These are phyloP conservation scores for Hygrophoropsis aurantiaca DNA, from an alignment of 768 basidiomycete species.

Conservation along the genomic window DNA sequence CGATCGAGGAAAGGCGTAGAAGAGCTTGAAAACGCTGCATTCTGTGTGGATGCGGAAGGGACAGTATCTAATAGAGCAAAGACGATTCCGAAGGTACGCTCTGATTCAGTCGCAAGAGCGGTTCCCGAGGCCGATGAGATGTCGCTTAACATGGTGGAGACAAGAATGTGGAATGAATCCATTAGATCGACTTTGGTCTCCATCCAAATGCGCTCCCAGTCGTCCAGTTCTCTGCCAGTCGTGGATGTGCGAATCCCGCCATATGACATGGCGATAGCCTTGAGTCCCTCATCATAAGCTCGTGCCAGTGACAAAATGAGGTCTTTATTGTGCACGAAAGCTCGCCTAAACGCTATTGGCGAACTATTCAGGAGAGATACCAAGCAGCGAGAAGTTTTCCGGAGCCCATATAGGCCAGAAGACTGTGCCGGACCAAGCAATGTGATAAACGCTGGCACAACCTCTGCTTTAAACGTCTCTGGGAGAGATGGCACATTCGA, in stretches of 20 bases:
- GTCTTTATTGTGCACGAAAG: slow-evolving; percentile 50
- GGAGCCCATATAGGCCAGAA: slow-evolving; percentile 59
- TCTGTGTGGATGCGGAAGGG: slow-evolving; percentile 24
- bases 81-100: slow-evolving; percentile 56
- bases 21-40: slow-evolving; percentile 13
- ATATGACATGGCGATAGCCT: slow-evolving; percentile 55
- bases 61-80: slow-evolving; percentile 57
- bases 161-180: slow-evolving; percentile 64
- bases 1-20: slow-evolving; percentile 64
- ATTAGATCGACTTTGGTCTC: slow-evolving; percentile 72
- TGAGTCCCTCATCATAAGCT: slow-evolving; percentile 60
- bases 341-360: slow-evolving; percentile 46
- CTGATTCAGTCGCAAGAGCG: slow-evolving; percentile 45
- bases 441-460: slow-evolving; percentile 55
- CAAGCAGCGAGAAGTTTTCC: slow-evolving; percentile 62
- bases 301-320: slow-evolving; percentile 59
- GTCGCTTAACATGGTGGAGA: slow-evolving; percentile 49
- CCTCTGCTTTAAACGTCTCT: slow-evolving; percentile 38
- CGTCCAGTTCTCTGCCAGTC: slow-evolving; percentile 39
- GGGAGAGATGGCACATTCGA: slow-evolving; percentile 32
- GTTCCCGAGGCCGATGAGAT: slow-evolving; percentile 44
- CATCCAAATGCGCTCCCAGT: slow-evolving; percentile 74
- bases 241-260: slow-evolving; percentile 45
- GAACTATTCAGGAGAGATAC: slow-evolving; percentile 51
- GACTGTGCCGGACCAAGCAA: slow-evolving; percentile 43